phyloP scores from a whole-genome alignment of 345 rosid species.

The Angophora floribunda region DNA sequence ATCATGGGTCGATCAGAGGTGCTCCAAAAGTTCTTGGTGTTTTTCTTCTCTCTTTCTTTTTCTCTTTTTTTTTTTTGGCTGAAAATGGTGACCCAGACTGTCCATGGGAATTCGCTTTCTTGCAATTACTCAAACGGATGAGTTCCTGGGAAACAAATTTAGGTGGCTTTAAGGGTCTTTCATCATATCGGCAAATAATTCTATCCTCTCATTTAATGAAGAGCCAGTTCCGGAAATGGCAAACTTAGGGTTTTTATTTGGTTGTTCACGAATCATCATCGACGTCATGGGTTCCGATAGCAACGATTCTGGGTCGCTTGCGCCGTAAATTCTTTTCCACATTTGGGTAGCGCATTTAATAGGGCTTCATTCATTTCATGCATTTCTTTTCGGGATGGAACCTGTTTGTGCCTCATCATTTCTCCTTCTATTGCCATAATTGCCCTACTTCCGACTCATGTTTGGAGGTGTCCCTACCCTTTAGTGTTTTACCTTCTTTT shows the following conservation, averaged over 20 bases:
- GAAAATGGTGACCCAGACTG: not conserved
- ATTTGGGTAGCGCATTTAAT: not conserved
- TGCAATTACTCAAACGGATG: not conserved
- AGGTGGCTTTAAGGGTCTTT: slow-evolving; percentile 7
- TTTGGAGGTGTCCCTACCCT: not conserved
- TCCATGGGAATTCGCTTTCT: not conserved
- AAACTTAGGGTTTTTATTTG: not conserved
- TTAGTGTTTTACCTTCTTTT: not conserved
- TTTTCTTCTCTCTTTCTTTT: not conserved
- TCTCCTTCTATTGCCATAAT: not conserved
- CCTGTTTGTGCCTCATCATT: not conserved
- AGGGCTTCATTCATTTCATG: not conserved
- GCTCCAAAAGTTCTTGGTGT: not conserved
- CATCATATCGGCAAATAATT: slow-evolving; percentile 14
- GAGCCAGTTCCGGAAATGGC: not conserved
- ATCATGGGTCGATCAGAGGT: not conserved
- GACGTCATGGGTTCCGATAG: not conserved
- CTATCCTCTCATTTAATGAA: not conserved
- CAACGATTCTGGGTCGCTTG: not conserved
- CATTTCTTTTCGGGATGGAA: not conserved
- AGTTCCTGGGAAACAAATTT: not conserved
- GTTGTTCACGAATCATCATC: not conserved
- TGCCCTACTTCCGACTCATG: not conserved
- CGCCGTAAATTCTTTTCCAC: not conserved
- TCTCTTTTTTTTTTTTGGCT: not conserved